Base-by-base conservation (phyloP, 2,329 filamentous ascomycete species). In the Colletotrichum sp. region DNA sequence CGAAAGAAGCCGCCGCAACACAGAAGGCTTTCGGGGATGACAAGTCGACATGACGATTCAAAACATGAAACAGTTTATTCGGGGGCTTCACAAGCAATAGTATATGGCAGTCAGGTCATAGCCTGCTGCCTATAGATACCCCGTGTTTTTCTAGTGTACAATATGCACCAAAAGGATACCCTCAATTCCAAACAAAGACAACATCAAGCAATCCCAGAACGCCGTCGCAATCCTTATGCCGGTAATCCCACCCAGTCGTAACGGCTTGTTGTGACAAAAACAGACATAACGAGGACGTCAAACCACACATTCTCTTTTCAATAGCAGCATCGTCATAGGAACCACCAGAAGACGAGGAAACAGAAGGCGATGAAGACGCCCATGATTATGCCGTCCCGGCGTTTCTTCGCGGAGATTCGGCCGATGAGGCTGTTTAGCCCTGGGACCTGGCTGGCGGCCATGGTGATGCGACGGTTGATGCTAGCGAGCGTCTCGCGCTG, bases 321-420 rank as follows among this genome's bases (percentile, higher is more conserved):
- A 34, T 24, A 6, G 7, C 21, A 21, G 10, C 14, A 7, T 39
- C 57, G 21, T 67, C 26, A 97, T 83, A 92, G 87, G 82, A 97
- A 94, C 84, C 93, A 98, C 81, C 96, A 91, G 81, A 99, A 91
- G 86, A 98, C 86, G 80, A 99, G 85, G 82, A 98, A 98, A 86
- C 97, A 99, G 80, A 98, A 91, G 1, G 96, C 96, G 81, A 99
- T 96, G 81, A 99, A 98, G 63, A 89, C 88, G 21, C 95, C 97
- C 87, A 99, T 91, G 78, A 99, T 98, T 79, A 99, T 93, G 34
- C 96, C 96, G 85, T 99, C 97, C 80, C 97, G 93, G 84, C 96
- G 92, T 90, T 98, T 98, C 89, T 98, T 98, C 74, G 95, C 93
- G 68, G 96, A 96, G 85, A 99, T 99, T 86, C 95, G 94, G 68